Percentiles rank a stretch among this genome's conserved stretches.
phyloP scores from a whole-genome alignment of 176 grass and related monocot species.

The Puccinellia tenuiflora region DNA sequence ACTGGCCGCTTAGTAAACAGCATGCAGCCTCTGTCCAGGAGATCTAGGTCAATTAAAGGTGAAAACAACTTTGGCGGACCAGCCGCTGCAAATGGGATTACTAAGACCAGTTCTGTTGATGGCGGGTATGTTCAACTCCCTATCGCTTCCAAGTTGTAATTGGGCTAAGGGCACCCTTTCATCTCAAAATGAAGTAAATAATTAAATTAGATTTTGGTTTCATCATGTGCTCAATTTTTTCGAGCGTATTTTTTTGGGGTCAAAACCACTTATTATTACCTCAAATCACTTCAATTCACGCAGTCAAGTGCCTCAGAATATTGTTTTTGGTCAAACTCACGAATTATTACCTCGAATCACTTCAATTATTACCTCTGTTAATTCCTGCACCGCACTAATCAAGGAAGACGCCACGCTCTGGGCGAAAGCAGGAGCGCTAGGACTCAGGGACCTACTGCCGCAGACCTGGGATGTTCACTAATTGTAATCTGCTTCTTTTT shows the following conservation, averaged over 20 bases:
- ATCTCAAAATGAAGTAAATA: neutral
- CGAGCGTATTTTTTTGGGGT: neutral
- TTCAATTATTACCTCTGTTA: no score
- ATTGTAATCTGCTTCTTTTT: no score
- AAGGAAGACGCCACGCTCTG: no score
- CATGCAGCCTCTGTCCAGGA: constrained; percentile 71
- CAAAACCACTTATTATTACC: neutral
- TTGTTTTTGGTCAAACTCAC: neutral
- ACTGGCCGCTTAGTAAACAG: constrained; percentile 46
- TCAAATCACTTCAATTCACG: constrained; percentile 9
- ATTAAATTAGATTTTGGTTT: constrained; percentile 2
- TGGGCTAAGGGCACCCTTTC: constrained; percentile 10
- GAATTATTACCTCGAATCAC: constrained; percentile 2
- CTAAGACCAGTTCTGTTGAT: constrained; percentile 64
- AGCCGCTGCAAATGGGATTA: constrained; percentile 45
- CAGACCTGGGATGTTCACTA: no score
- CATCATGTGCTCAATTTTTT: neutral
- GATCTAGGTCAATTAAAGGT: constrained; percentile 66
- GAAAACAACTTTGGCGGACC: constrained; percentile 47
- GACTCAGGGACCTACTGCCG: no score
- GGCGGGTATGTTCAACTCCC: constrained; percentile 53
- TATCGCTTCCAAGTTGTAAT: constrained; percentile 1
- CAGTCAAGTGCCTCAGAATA: neutral
- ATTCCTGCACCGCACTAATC: no score
- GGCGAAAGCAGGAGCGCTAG: no score